Conservation (phyloP, 768 basidiomycete species). For the Tylopilus rubrobrunneus region DNA sequence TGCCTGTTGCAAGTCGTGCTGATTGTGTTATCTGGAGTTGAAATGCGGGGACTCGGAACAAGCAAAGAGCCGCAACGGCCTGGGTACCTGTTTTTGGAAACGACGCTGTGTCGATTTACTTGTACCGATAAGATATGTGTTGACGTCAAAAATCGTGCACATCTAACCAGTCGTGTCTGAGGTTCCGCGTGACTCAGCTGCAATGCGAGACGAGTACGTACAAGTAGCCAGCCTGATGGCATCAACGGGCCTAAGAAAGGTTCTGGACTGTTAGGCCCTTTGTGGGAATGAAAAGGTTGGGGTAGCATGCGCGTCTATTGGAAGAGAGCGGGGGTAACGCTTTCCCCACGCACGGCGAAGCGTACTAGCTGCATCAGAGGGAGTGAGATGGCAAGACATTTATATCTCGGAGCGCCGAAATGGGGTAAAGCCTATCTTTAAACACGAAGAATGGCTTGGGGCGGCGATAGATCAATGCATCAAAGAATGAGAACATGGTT, state of each 20-base stretch:
- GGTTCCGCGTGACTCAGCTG: background rate
- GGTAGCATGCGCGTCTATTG: background rate
- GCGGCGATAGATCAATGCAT: background rate
- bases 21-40: background rate
- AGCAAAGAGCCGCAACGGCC: background rate
- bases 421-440: conserved; percentile 1
- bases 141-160: background rate
- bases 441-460: background rate
- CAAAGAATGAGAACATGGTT: background rate
- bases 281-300: conserved; percentile 2
- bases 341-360: background rate
- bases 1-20: background rate
- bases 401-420: background rate
- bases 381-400: background rate
- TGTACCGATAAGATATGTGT: background rate
- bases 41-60: background rate
- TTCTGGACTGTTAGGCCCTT: conserved; percentile 8
- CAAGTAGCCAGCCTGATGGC: background rate
- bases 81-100: background rate
- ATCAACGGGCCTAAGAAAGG: background rate
- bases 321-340: background rate
- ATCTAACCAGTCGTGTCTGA: background rate
- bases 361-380: background rate
- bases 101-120: background rate
- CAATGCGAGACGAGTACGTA: conserved; percentile 11